Conservation (phyloP, 345 rosid genomes). For the Arabidopsis suecica region DNA sequence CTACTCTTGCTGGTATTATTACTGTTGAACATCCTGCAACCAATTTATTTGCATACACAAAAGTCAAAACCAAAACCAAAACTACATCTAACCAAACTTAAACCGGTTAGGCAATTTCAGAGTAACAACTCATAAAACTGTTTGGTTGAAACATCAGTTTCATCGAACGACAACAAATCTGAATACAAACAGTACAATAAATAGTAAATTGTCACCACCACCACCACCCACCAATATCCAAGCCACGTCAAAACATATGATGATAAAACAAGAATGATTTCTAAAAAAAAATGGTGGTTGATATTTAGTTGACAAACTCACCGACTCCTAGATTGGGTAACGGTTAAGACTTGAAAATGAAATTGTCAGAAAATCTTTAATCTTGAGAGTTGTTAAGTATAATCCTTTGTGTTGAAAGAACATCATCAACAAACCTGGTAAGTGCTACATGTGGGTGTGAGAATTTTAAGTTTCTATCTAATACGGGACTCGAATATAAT, state of each 20-base stretch:
- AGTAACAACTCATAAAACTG: conserved; percentile 2
- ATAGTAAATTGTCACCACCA: conserved; percentile 33
- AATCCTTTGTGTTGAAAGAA: conserved; percentile 1
- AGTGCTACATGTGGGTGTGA: not conserved
- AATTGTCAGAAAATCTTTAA: not conserved
- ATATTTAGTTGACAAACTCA: conserved; percentile 28
- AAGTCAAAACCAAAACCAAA: conserved; percentile 25
- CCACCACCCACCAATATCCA: conserved; percentile 29
- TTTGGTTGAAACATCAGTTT: conserved; percentile 43
- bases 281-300: not conserved
- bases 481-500: conserved; percentile 7
- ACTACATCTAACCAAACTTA: conserved; percentile 9
- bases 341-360: conserved; percentile 25
- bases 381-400: conserved; percentile 5
- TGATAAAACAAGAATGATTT: not conserved
- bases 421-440: conserved; percentile 19
- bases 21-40: conserved; percentile 75
- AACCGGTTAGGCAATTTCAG: conserved; percentile 1
- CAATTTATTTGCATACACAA: conserved; percentile 16
- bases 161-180: conserved; percentile 21
- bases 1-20: conserved; percentile 83
- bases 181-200: conserved; percentile 6
- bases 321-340: conserved; percentile 42
- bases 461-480: not conserved
- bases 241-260: conserved; percentile 19